Conservation (phyloP, 2,329 filamentous ascomycete species). For the Colletotrichum spinosum region DNA sequence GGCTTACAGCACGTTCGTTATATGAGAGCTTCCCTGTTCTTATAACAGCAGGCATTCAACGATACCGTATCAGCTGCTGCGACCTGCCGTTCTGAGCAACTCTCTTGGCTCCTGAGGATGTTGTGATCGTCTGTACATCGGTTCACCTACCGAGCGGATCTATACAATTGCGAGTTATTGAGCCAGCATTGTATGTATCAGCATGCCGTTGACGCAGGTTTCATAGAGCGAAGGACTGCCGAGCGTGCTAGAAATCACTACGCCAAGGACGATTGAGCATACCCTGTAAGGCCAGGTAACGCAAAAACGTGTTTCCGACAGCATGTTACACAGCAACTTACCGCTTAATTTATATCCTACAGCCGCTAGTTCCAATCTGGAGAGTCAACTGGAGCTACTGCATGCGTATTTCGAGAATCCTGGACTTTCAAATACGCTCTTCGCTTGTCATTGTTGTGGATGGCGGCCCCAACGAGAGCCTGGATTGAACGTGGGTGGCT, state of each 20-base stretch:
- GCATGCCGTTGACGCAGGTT: constrained; percentile 12
- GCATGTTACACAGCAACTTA: not conserved
- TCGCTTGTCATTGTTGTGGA: no score
- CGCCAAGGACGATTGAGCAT: constrained; percentile 9
- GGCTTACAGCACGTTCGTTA: constrained; percentile 8
- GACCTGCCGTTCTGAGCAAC: constrained; percentile 31
- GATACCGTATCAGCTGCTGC: constrained; percentile 22
- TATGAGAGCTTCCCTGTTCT: constrained; percentile 13
- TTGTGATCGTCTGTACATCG: constrained; percentile 28
- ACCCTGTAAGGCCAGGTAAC: not conserved
- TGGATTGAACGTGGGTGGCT: constrained; percentile 11
- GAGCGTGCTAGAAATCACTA: not conserved
- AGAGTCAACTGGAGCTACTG: not conserved
- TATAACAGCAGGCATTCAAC: constrained; percentile 17
- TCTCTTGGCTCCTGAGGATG: constrained; percentile 5
- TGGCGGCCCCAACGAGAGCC: not conserved
- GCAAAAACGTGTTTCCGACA: constrained; percentile 10
- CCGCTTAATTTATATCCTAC: constrained; percentile 29
- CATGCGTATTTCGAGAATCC: constrained; percentile 15
- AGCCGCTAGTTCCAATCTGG: constrained; percentile 27
- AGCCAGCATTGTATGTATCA: constrained; percentile 20
- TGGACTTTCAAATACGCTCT: not conserved
- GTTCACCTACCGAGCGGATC: constrained; percentile 34
- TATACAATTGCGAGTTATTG: constrained; percentile 30
- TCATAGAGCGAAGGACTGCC: constrained; percentile 3